Conservation (phyloP, 495 filamentous ascomycete genomes). For the Staphylotrichum tortipilum region DNA sequence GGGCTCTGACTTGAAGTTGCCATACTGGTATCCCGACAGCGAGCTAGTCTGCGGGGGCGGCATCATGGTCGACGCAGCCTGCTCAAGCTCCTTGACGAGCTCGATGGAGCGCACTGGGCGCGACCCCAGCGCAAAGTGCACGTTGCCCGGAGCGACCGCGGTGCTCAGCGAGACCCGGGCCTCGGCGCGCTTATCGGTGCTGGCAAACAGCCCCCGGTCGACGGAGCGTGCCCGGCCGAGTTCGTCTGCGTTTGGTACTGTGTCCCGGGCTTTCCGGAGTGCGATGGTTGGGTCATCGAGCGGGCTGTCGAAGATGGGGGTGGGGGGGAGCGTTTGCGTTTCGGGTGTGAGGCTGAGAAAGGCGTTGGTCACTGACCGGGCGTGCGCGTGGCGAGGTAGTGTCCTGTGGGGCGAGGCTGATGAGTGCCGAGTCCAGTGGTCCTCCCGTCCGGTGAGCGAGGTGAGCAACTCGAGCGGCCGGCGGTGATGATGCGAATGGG, state of each 20-base stretch:
- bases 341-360: conserved; percentile 38
- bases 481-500: conserved; percentile 26
- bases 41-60: conserved; percentile 28
- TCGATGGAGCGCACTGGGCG: conserved; percentile 27
- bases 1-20: conserved; percentile 37
- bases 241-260: conserved; percentile 39
- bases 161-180: conserved; percentile 55
- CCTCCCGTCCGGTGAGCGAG: conserved; percentile 39
- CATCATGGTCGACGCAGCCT: conserved; percentile 8
- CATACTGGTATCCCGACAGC: conserved; percentile 30
- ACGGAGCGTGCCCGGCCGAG: conserved; percentile 43
- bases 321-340: conserved; percentile 35
- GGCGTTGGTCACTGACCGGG: conserved; percentile 48
- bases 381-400: conserved; percentile 28
- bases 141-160: conserved; percentile 53
- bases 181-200: conserved; percentile 53
- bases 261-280: conserved; percentile 38
- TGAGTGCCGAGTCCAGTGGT: conserved; percentile 28
- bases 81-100: conserved; percentile 11
- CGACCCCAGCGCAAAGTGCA: conserved; percentile 43
- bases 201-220: conserved; percentile 47
- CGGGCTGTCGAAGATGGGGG: conserved; percentile 39
- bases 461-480: conserved; percentile 31
- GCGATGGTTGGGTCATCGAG: conserved; percentile 30
- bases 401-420: conserved; percentile 11